Base-by-base conservation (phyloP, 208 protist genomes). In the Trypanosoma platydactyli region DNA sequence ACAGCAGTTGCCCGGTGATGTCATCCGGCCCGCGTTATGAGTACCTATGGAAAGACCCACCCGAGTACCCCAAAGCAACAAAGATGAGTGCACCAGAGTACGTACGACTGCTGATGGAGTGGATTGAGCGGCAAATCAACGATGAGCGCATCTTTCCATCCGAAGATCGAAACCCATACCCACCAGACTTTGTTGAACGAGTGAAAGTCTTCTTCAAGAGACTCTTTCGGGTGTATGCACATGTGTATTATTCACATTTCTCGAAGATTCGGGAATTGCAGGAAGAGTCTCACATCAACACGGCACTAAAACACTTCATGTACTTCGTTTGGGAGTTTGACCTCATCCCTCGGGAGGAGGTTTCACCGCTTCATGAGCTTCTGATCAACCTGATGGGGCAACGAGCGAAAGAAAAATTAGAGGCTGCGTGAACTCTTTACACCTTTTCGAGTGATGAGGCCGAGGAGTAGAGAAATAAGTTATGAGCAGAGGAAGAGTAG, bases 211-310 rank as follows among this genome's bases (percentile, higher is more conserved):
- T 99, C 16, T 99, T 99, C 77, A 97, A 97, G 50, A 76, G 98
- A 27, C 83, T 99, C 16, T 99, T 99, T 76, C 86, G 98, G 40
- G 97, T 99, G 0, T 99, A 99, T 76, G 98, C 96, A 15, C 98
- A 99, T 66, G 98, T 99, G 46, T 99, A 99, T 76, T 94, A 99
- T 81, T 91, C 85, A n/a, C 98, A 99, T 75, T 98, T 98, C 67
- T 68, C 86, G 30, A 94, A 98, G 61, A 97, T 99, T 35, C 77
- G 91, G 0, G 81, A 84, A 38, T 78, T 99, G 30, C 91, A 93
- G 65, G 97, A 98, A 70, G 97, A 99, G 77, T 96, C 97, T 12
- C 98, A 99, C 73, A 75, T 99, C 22, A 99, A 99, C 77, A 99
- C 98, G 11, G 96, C 91, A 42, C 97, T 98, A 62, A 98, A 96